Conservation (phyloP, 441 rosid species). For the Capsella rubella region DNA sequence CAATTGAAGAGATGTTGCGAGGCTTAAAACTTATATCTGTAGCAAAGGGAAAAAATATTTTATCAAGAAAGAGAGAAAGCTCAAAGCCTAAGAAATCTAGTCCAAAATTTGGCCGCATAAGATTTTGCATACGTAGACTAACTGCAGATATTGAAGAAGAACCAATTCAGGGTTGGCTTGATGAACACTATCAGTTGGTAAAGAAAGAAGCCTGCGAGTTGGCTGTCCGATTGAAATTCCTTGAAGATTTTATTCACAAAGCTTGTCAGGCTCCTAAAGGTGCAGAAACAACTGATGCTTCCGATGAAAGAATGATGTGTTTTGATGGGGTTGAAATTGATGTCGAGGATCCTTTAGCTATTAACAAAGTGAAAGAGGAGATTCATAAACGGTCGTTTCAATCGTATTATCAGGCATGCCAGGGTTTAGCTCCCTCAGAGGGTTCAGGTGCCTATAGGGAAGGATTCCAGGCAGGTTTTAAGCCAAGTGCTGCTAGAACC, state of each 20-base stretch:
- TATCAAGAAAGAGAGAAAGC: conserved; percentile 70
- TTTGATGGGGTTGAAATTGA: conserved; percentile 75
- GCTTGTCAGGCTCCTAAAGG: conserved; percentile 54
- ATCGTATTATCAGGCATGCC: conserved; percentile 92
- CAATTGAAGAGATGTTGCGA: conserved; percentile 95
- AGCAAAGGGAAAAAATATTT: conserved; percentile 69
- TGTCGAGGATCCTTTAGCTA: conserved; percentile 64
- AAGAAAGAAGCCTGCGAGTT: conserved; percentile 90
- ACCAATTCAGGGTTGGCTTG: conserved; percentile 99
- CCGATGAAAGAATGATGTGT: conserved; percentile 55
- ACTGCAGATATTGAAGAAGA: conserved; percentile 98
- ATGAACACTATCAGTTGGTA: conserved; percentile 88
- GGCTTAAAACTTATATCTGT: conserved; percentile 81
- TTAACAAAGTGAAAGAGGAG: conserved; percentile 72
- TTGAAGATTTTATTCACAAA: conserved; percentile 71
- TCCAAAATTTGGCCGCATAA: conserved; percentile 82
- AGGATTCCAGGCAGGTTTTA: conserved; percentile 97
- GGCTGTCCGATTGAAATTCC: conserved; percentile 91
- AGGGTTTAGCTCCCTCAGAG: conserved; percentile 69
- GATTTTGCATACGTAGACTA: conserved; percentile 77
- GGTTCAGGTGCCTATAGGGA: conserved; percentile 90
- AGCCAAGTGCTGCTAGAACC: conserved; percentile 74
- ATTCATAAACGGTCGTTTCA: conserved; percentile 77
- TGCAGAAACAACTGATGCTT: conserved; percentile 63
- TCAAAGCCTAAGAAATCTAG: conserved; percentile 76